Evolutionary conservation across 1,284 basidiomycete genomes (phyloP).

Genomic region (Ustilago trichophora): DNA sequence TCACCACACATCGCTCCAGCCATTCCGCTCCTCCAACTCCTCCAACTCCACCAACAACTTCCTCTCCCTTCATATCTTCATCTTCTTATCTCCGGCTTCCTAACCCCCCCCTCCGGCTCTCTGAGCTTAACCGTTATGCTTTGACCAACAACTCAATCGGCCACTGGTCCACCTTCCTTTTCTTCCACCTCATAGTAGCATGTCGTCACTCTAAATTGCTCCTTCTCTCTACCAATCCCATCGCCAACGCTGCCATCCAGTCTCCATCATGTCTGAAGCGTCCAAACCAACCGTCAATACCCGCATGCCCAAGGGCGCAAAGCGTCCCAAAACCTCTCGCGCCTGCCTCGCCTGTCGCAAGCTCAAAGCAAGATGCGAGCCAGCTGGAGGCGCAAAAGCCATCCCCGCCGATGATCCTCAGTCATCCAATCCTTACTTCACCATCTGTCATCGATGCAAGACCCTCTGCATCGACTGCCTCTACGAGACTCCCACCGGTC

Average conservation of each 20-base stretch:
- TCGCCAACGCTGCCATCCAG: neutral
- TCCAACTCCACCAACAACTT: no score
- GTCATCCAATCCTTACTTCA: slow-evolving; percentile 4
- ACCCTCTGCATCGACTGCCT: slow-evolving; percentile 47
- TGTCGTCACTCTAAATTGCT: no score
- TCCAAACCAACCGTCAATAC: slow-evolving; percentile 32
- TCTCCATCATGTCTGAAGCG: slow-evolving; percentile 21
- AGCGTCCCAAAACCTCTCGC: slow-evolving; percentile 41
- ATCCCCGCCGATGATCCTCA: slow-evolving; percentile 12
- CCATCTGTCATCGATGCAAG: slow-evolving; percentile 48
- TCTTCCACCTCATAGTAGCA: no score
- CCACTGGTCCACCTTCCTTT: no score
- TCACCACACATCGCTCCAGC: no score
- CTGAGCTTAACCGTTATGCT: slow-evolving; percentile 4
- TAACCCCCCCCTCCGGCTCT: no score
- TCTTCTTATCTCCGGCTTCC: slow-evolving; percentile 1
- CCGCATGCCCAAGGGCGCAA: slow-evolving; percentile 49
- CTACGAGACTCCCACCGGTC: slow-evolving; percentile 27
- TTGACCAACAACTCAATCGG: slow-evolving; percentile 4
- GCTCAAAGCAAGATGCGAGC: slow-evolving; percentile 45
- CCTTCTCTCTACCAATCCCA: no score
- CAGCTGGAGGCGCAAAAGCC: slow-evolving; percentile 13
- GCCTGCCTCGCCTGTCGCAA: slow-evolving; percentile 48
- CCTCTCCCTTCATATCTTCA: neutral
- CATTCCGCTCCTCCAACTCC: no score